Conservation (phyloP, 2,329 filamentous ascomycete genomes). For the Trichoderma koningiopsis region DNA sequence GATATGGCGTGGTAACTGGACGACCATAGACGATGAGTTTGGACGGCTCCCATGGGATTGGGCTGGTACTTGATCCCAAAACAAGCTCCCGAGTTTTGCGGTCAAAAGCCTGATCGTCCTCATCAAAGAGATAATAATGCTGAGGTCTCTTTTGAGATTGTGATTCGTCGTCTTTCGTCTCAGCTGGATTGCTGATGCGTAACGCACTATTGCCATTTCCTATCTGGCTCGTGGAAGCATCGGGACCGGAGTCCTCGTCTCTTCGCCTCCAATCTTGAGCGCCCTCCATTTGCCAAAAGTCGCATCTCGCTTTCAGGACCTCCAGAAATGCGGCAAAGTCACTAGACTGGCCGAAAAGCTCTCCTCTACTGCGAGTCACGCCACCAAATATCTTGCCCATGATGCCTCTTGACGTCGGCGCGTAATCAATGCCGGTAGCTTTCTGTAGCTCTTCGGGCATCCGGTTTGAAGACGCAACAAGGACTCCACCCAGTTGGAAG, state of each 20-base stretch:
- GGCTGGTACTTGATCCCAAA: slow-evolving; percentile 27
- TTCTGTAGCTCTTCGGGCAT: slow-evolving; percentile 82
- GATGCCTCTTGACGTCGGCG: slow-evolving; percentile 56
- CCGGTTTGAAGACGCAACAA: slow-evolving; percentile 79
- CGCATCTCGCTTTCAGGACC: slow-evolving; percentile 74
- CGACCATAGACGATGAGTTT: slow-evolving; percentile 64
- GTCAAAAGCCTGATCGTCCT: slow-evolving; percentile 37
- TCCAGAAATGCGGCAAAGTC: slow-evolving; percentile 78
- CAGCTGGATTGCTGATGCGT: neutral
- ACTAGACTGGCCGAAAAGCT: slow-evolving; percentile 61
- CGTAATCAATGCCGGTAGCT: slow-evolving; percentile 70
- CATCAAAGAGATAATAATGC: slow-evolving; percentile 36
- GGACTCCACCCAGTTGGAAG: slow-evolving; percentile 78
- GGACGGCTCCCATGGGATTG: slow-evolving; percentile 46
- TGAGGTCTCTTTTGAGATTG: slow-evolving; percentile 34
- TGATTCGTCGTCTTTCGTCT: slow-evolving; percentile 7
- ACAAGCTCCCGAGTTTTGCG: slow-evolving; percentile 31
- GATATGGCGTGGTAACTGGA: slow-evolving; percentile 58
- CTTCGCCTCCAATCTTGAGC: slow-evolving; percentile 69
- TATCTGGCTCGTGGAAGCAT: neutral
- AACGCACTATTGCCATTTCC: neutral
- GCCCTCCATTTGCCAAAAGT: slow-evolving; percentile 83
- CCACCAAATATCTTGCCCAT: slow-evolving; percentile 52
- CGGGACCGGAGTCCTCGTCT: slow-evolving; percentile 42
- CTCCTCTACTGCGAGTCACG: slow-evolving; percentile 42